Base-by-base conservation (phyloP, 2,329 filamentous ascomycete genomes). In the Knufia fluminis region DNA sequence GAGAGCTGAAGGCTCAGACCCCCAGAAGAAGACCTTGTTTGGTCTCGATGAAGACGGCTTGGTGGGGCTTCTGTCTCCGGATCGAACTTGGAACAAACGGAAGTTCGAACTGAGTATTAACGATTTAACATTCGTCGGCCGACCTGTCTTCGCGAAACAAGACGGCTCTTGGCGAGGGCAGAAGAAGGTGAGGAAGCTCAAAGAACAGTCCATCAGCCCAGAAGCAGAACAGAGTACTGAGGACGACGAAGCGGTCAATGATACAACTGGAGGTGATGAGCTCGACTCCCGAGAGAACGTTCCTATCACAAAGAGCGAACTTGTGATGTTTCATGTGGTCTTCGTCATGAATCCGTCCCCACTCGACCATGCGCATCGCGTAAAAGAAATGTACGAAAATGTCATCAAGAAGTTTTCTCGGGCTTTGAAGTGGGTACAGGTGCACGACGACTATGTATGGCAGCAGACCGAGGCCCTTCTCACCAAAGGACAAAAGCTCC, bases 321-420 rank as follows among this genome's bases (percentile, higher is more conserved):
- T 97, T 86, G 89, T 83, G 54, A 97, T 97, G 91, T 98, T 98
- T 69, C 94, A 96, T 65, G 78, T 96, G 9, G 89, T 97, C 20
- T 97, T 97, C 65, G 86, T 95, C 45, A 72, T 96, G 56, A 85
- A 87, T 57, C 86, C 89, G 2, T 83, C 83, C 44, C 80, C 83
- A 46, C 74, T 90, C 50, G 86, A 95, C 62, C 82, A 85, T 56
- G 85, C 86, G 50, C 74, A 72, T 61, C 72, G 78, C 10, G 72
- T 94, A 40, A 78, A 84, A 38, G 86, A 94, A 55, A 82, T 96
- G 62, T 95, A 95, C 64, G 77, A 86, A 48, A 86, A 95, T 64
- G 83, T 97, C 33, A 84, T 90, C 55, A 92, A 90, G 66, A 94
- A 94, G 67, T 83, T 95, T 59, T 90, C 89, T 62, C 94, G 91